Base-by-base conservation (phyloP, 176 grass and related monocot genomes). In the Aegilops speltoides region DNA sequence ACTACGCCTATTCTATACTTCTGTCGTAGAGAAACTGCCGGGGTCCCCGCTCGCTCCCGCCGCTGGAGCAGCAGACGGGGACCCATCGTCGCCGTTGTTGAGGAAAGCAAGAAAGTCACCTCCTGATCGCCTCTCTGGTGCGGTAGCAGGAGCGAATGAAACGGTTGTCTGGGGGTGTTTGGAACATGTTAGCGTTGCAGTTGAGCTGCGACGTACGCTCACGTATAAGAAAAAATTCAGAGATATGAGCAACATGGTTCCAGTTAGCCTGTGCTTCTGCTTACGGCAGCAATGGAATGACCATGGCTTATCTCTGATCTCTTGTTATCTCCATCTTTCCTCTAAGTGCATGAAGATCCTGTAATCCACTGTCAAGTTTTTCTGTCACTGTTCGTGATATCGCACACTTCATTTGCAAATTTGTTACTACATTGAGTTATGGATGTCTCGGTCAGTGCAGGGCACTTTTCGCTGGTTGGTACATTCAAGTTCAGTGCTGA, bases 401-500 rank as follows among this genome's bases (percentile, higher is more conserved):
- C 16, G 24, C 37, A 79, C 38, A 17, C 43, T 32, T 16, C 8
- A 38, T 69, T 23, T 69, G 2, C 36, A 69, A 29, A 5, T 45
- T 43, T 36, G 7, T 62, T 74, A 73, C 10, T 59, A 59, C 56
- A 22, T 9, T 17, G 54, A 19, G 3, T 8, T 8, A 2, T 9
- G 7, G 19, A 59, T 59, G 22, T 22, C 54, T 57, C 52, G 29
- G 26, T 60, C 36, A 26, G 26, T 32, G 46, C 70, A 76, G 15
- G 73, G 34, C 7, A 5, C 20, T 78, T 84, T 32, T 76, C 15
- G 41, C 25, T 80, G 73, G 22, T 43, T 73, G 38, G 17, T 73
- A 76, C 76, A 57, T 33, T 60, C 56, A 74, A 32, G 65, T 82
- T 82, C 68, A 46, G 37, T 59, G 79, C 68, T 34, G 33, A 40